Base-by-base conservation (phyloP, 139 green algal genomes). In the Closterium sp. region DNA sequence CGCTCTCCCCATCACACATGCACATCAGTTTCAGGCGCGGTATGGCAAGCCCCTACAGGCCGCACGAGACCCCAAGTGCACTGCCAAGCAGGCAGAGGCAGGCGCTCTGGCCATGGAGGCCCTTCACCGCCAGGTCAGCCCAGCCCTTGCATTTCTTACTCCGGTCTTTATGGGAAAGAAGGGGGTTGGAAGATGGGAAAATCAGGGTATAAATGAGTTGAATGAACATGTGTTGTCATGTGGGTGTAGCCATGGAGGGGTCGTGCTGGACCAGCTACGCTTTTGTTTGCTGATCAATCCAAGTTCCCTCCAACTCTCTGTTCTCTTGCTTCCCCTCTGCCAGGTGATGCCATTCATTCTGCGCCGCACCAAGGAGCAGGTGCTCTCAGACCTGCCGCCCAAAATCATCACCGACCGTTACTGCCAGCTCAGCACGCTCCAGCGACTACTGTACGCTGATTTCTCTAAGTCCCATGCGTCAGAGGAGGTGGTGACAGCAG, bases 271-370 rank as follows among this genome's bases (percentile, higher is more conserved):
- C 38, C 38, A 50, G 38, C 38, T 45, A 45, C 38, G 9, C 38
- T 50, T 50, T 50, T 50, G 38, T 50, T 50, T 50, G 38, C 38
- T 9, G 0, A 50, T 88, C 85, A 34, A 27, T 10, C 22, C 85
- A n/a, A n/a, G 85, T 88, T 88, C 28, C 28, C 22, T 10, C 29
- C 85, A 88, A 31, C 28, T 0, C 24, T 24, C 29, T 13, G 13
- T 88, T 88, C 22, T 24, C 85, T 28, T 24, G 10, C 62, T 24
- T 24, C 62, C 62, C 1, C 19, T 97, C 0, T 87, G 19, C 91
- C 96, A 97, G 94, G 95, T 99, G 86, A 98, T 97, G 96, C 98
- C 98, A 0, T 99, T 99, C 93, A 93, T 99, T 4, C 94, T 99
- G 93, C 94, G 98, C 22, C 96, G 98, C 32, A 99, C 97, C 90